These are phyloP conservation scores for Clavulina sp. DNA, from an alignment of 768 basidiomycete species.

Conservation along the genomic window DNA sequence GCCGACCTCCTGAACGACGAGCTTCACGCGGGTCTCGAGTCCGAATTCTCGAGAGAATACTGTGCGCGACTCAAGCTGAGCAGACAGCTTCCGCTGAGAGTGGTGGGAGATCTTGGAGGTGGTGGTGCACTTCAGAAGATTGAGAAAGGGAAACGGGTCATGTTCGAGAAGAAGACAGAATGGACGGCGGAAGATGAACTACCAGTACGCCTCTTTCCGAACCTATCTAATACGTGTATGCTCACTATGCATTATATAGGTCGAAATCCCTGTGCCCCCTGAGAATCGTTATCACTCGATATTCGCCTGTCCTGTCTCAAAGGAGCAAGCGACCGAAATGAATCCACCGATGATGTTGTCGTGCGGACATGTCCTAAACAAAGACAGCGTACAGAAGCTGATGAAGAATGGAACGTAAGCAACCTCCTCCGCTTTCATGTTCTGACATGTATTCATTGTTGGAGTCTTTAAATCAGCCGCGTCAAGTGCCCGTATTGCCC, in stretches of 20 bases:
- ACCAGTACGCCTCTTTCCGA: slow-evolving; percentile 36
- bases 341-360: slow-evolving; percentile 98
- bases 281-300: slow-evolving; percentile 91
- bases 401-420: slow-evolving; percentile 74
- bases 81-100: slow-evolving; percentile 67
- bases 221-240: slow-evolving; percentile 9
- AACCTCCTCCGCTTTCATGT: slow-evolving; percentile 8
- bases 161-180: slow-evolving; percentile 84
- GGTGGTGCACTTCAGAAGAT: slow-evolving; percentile 82
- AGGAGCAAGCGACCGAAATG: slow-evolving; percentile 81
- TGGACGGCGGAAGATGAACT: slow-evolving; percentile 82
- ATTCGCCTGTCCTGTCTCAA: slow-evolving; percentile 94
- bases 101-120: slow-evolving; percentile 84
- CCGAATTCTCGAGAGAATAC: slow-evolving; percentile 76
- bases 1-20: slow-evolving; percentile 53
- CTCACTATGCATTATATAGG: slow-evolving; percentile 30
- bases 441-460: too few relatives aligned
- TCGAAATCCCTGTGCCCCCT: slow-evolving; percentile 77
- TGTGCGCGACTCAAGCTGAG: slow-evolving; percentile 80
- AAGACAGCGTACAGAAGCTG: slow-evolving; percentile 78
- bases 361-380: slow-evolving; percentile 90
- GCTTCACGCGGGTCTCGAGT: slow-evolving; percentile 60
- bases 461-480: too few relatives aligned
- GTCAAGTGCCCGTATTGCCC: slow-evolving; percentile 98
- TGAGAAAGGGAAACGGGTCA: slow-evolving; percentile 84